Evolutionary conservation across 305 asterid species (phyloP).

Genomic region (Rubia peregrina): DNA sequence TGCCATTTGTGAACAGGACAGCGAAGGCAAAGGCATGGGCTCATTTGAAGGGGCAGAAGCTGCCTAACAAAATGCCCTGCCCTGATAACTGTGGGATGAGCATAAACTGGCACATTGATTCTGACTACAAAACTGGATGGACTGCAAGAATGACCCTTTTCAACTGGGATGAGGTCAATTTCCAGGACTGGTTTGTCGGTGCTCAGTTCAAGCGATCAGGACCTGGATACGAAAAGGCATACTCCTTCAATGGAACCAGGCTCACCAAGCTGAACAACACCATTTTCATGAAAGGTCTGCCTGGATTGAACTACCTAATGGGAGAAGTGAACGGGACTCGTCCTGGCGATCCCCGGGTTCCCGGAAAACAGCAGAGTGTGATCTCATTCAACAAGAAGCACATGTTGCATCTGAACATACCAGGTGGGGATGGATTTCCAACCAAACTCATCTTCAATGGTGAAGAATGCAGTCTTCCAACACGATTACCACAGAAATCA

Average conservation of each 20-base stretch:
- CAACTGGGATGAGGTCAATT: constrained; percentile 60
- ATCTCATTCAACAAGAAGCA: constrained; percentile 63
- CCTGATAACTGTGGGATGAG: constrained; percentile 90
- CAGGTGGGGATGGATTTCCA: constrained; percentile 76
- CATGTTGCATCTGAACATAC: constrained; percentile 27
- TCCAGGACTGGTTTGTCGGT: constrained; percentile 68
- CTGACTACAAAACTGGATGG: constrained; percentile 72
- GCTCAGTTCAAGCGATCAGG: constrained; percentile 44
- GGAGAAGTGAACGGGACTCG: constrained; percentile 59
- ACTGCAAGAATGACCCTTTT: constrained; percentile 77
- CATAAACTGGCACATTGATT: constrained; percentile 83
- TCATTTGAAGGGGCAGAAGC: constrained; percentile 22
- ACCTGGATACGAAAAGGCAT: constrained; percentile 52
- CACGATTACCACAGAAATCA: constrained; percentile 29
- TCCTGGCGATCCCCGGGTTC: constrained; percentile 55
- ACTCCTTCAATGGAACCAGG: constrained; percentile 71
- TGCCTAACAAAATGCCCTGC: constrained; percentile 60
- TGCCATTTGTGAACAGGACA: constrained; percentile 60
- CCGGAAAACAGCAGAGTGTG: constrained; percentile 87
- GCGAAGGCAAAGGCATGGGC: constrained; percentile 54
- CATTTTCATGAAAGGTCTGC: constrained; percentile 71
- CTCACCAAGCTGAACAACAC: constrained; percentile 30
- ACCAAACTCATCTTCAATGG: constrained; percentile 68
- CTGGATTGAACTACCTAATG: constrained; percentile 58
- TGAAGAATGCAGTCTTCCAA: constrained; percentile 78